Evolutionary conservation across 169 alveolate species (phyloP).

Genomic region (Plasmodium vivax): DNA sequence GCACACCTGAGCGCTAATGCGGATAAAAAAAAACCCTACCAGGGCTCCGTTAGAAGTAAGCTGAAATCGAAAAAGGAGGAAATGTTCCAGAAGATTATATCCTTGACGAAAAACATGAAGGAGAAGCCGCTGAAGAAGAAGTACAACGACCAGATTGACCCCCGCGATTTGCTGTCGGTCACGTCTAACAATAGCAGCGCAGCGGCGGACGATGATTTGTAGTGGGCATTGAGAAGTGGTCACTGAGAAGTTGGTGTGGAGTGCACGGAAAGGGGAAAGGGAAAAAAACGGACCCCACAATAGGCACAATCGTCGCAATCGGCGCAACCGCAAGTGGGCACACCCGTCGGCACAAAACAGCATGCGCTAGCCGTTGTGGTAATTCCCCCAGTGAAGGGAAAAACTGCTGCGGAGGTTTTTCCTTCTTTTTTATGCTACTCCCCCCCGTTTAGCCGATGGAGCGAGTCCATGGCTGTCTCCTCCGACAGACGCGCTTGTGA

Average conservation of each 20-base stretch:
- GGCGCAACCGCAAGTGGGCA: not conserved
- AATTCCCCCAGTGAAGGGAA: not conserved
- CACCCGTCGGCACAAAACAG: not conserved
- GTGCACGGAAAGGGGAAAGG: not conserved
- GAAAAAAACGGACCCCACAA: not conserved
- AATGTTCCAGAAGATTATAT: constrained; percentile 52
- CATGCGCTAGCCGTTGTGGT: not conserved
- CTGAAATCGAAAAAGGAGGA: constrained; percentile 47
- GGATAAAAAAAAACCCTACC: not conserved
- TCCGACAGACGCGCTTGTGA: not conserved
- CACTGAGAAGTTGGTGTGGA: not conserved
- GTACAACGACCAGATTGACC: constrained; percentile 38
- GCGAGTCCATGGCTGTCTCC: not conserved
- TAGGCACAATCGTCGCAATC: not conserved
- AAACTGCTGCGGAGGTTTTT: not conserved
- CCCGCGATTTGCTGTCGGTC: constrained; percentile 32
- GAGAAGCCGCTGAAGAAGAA: constrained; percentile 49
- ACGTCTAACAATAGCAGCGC: constrained; percentile 48
- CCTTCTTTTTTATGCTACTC: not conserved
- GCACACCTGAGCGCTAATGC: not conserved
- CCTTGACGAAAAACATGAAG: constrained; percentile 67
- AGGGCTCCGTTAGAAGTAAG: constrained; percentile 33
- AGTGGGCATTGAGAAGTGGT: not conserved
- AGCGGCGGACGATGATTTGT: not conserved
- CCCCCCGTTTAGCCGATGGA: not conserved